Percentiles rank a stretch among this genome's conserved stretches.
Conservation (phyloP, 148 eudicot species). For the Diospyros kaki region DNA sequence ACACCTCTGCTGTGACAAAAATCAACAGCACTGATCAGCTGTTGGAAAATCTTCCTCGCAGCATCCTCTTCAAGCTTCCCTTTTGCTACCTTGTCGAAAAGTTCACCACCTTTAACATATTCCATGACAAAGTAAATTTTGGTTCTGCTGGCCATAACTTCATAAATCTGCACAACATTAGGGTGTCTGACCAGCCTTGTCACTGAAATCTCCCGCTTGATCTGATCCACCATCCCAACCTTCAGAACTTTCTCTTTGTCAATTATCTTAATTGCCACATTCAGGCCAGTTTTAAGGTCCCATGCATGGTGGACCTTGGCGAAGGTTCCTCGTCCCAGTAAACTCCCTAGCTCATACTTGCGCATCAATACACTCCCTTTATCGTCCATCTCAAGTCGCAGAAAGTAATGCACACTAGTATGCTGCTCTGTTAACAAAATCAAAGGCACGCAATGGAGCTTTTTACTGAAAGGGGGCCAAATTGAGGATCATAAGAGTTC, state of each 20-base stretch:
- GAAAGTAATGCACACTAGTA: not conserved
- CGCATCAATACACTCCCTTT: constrained; percentile 24
- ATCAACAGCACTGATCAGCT: constrained; percentile 20
- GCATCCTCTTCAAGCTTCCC: constrained; percentile 22
- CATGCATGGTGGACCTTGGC: constrained; percentile 20
- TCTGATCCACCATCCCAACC: constrained; percentile 15
- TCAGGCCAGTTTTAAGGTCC: constrained; percentile 7
- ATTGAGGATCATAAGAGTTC: constrained; percentile 20
- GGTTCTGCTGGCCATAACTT: constrained; percentile 23
- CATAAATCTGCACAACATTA: constrained; percentile 12
- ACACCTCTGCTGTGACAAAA: constrained; percentile 33
- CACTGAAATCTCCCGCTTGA: constrained; percentile 19
- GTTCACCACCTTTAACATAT: constrained; percentile 23
- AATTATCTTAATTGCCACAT: constrained; percentile 18
- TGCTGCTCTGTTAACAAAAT: not conserved
- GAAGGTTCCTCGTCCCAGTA: constrained; percentile 22
- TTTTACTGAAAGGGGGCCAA: not conserved
- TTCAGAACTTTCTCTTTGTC: constrained; percentile 21
- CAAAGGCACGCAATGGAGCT: not conserved
- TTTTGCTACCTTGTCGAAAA: constrained; percentile 12
- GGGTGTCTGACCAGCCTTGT: constrained; percentile 20
- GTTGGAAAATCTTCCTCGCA: constrained; percentile 17
- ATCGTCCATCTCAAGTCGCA: constrained; percentile 12
- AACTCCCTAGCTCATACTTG: constrained; percentile 16
- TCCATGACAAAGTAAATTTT: constrained; percentile 22